phyloP scores from a whole-genome alignment of 2,329 filamentous ascomycete genomes.

The Knufia fluminis region DNA sequence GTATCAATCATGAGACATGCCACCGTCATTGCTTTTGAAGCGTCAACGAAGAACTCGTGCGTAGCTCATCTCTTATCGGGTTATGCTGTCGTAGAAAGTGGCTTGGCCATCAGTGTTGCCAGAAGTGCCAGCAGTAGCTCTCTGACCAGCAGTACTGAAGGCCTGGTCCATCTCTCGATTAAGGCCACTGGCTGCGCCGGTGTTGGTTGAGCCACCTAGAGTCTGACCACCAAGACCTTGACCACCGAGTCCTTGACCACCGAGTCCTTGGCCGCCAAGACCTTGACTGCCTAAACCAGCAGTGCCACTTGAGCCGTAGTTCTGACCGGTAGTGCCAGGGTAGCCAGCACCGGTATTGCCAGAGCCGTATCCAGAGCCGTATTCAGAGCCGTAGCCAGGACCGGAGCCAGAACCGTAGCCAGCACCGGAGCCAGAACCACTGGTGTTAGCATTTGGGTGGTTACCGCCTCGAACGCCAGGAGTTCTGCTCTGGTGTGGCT shows the following conservation, averaged over 20 bases:
- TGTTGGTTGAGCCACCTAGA: slow-evolving; percentile 15
- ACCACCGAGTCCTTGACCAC: background rate
- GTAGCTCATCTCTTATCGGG: slow-evolving; percentile 10
- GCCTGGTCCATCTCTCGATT: slow-evolving; percentile 21
- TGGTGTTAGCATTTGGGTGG: slow-evolving; percentile 16
- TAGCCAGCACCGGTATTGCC: background rate
- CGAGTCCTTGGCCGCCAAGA: background rate
- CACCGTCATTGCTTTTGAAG: background rate
- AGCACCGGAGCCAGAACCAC: no score
- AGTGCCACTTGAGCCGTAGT: background rate
- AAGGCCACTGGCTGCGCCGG: slow-evolving; percentile 1
- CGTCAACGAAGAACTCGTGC: background rate
- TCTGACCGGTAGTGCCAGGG: background rate
- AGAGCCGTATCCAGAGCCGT: no score
- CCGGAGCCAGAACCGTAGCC: slow-evolving; percentile 8
- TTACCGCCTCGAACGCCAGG: slow-evolving; percentile 27
- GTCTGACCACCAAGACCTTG: background rate
- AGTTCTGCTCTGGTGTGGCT: slow-evolving; percentile 43
- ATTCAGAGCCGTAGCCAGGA: background rate
- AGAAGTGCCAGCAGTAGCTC: slow-evolving; percentile 11
- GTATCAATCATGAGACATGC: slow-evolving; percentile 9
- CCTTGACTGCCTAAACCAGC: background rate
- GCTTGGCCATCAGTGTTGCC: slow-evolving; percentile 17
- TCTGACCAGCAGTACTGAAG: slow-evolving; percentile 12
- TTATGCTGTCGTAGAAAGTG: slow-evolving; percentile 19